phyloP scores from a whole-genome alignment of 768 basidiomycete species.

The Suillus fuscotomentosus region DNA sequence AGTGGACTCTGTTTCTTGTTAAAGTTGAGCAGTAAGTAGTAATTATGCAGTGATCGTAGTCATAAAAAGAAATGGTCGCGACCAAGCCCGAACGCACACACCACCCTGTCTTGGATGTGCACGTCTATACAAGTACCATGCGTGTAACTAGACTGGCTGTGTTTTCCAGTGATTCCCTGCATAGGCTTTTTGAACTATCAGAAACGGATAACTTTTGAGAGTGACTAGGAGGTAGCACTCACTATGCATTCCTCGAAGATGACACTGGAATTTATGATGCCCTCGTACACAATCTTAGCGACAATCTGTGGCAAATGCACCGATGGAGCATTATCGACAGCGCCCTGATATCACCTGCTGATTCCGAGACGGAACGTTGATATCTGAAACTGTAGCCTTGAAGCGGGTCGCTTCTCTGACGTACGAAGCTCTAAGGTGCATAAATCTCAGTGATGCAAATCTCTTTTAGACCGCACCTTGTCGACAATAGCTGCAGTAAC shows the following conservation, averaged over 20 bases:
- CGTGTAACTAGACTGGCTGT: background rate
- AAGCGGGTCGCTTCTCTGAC: constrained; percentile 27
- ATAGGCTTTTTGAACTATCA: background rate
- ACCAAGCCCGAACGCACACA: no score
- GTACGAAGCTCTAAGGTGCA: constrained; percentile 15
- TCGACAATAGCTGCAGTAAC: constrained; percentile 18
- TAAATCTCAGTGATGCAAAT: background rate
- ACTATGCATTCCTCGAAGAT: constrained; percentile 24
- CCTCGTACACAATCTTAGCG: constrained; percentile 19
- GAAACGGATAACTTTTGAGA: background rate
- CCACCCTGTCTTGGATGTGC: background rate
- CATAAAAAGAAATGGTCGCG: no score
- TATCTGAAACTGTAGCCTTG: constrained; percentile 13
- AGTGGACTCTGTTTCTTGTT: background rate
- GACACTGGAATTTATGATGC: constrained; percentile 19
- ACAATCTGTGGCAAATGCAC: constrained; percentile 22
- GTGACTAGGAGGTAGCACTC: background rate
- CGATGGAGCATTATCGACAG: constrained; percentile 15
- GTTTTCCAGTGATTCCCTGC: background rate
- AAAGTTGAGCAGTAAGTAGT: background rate
- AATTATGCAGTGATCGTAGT: background rate
- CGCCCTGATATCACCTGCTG: constrained; percentile 19
- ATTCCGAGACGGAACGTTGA: constrained; percentile 15
- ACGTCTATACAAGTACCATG: background rate
- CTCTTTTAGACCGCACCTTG: constrained; percentile 9